Evolutionary conservation across 2,329 filamentous ascomycete species (phyloP), one percentile per base, ranked within the genome.

Genomic region (Xylaria sp.): DNA sequence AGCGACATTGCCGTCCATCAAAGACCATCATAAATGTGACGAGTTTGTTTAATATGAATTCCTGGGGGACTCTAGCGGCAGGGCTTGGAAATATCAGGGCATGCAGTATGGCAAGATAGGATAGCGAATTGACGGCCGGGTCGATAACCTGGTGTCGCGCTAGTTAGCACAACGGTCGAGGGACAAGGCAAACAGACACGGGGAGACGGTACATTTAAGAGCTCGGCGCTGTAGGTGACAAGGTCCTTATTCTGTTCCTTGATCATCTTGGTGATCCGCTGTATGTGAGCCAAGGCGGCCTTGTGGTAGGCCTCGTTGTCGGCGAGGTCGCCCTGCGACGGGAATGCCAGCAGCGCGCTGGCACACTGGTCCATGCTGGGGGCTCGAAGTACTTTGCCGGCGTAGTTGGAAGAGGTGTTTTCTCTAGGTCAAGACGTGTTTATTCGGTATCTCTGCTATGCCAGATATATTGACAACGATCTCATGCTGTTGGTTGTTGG

Each of bases 1-100:
- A 89, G 73, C 87, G 83, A 63, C 87, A 82, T 73, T 89, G 87
- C 10, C 82, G 77, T 13, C 81, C 76, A 68, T 89, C 84, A 71
- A 88, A 89, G 5, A 77, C 77, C 56, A 82, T 70, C 32, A 88
- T 76, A 69, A 89, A 87, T 1, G 77, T 74, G 57, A 84, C 75
- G 18, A 84, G 76, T 56, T 82, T 80, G 69, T 85, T 81, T 34
- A 82, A 77, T 12, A 88, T 60, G 2, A 78, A 66, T 5, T 74
- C 72, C 9, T 63, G 72, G 1, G 74, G 59, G 0, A 67, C 61
- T n/a, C 59, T 69, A 51, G 78, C 75, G 10, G 80, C 75, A 41
- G 80, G 72, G 2, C 77, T 76, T 23, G 79, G 74, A n/a, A 80
- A 70, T 41, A 83, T 69, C 39, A 84, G 74, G 39, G 78, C 74